Base-by-base conservation (phyloP, 2,329 filamentous ascomycete species). In the Fonsecaea pedrosoi region DNA sequence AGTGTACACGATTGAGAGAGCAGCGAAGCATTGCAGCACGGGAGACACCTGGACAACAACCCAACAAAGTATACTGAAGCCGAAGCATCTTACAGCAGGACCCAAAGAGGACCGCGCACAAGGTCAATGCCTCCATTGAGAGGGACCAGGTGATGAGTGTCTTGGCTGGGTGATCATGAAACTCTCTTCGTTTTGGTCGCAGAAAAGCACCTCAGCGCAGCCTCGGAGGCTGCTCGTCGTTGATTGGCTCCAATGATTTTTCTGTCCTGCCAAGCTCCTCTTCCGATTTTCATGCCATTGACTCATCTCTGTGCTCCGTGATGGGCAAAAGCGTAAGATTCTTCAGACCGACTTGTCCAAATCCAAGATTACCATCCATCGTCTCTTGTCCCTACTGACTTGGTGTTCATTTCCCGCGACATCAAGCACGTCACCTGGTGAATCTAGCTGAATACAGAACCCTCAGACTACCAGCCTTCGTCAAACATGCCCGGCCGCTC, bases 401-500 rank as follows among this genome's bases (percentile, higher is more conserved):
- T 50, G 45, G 10, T 48, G 9, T 13, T 48, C 12, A 2, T 48
- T 25, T 2, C 42, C 18, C 42, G 25, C 25, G 25, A 25, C 25
- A 25, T 25, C 18, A 48, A 48, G n/a, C 42, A 48, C n/a, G 18
- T 48, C n/a, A 25, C 21, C 45, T 25, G 15, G 21, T 25, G 9
- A 30, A 25, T 25, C 21, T 18, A 50, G 9, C 15, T 30, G 8
- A 50, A 50, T 45, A 50, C 18, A 21, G 10, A 21, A 4, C 21
- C 30, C 30, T 32, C 30, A 32, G 6, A 32, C 21, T n/a, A 4
- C 45, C 18, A 3, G 7, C 21, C 45, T 13, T 42, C 25, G 21
- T 18, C 37, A 21, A 72, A 3, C 57, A 92, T 94, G 91, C 89
- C 90, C 74, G 82, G 86, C 70, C 85, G 92, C 79, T 84, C 87